Evolutionary conservation across 352 stramenopile species (phyloP), one percentile per base, ranked within the genome.

Genomic region (Pythium coloratum): DNA sequence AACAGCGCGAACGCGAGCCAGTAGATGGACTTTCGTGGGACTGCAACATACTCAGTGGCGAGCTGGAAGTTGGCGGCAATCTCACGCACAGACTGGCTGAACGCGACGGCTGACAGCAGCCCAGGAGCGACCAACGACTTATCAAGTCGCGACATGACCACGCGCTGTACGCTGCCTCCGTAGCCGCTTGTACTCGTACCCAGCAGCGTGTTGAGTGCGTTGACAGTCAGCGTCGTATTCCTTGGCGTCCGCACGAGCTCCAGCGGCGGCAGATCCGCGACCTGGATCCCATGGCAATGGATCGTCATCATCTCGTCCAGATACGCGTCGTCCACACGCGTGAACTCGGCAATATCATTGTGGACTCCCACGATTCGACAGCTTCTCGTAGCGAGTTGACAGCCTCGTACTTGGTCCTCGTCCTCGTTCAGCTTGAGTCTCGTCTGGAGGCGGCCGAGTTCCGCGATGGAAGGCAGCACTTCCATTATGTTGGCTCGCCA

Each of bases 1-100:
- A 62, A 62, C 5, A 53, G 20, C 18, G 38, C 33, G 13, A 38
- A 62, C 24, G 55, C 55, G 20, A 62, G 34, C 55, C 55, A 62
- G 36, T 62, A 28, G 9, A 42, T 3, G 0, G 24, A 28, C 18
- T 8, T 18, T 14, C 36, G 36, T 16, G 26, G 26, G 3, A 53
- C 8, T 9, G 8, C 3, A 34, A 24, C 5, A 2, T 50, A 18
- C 9, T 28, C 6, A 6, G 20, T 30, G 16, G 55, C 6, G 1
- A n/a, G 4, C 12, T 62, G 36, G n/a, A 62, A 62, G 24, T 34
- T 32, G 36, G 24, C 49, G 6, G 9, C 33, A 14, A 62, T 42
- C 24, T 62, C 55, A 20, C 20, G 55, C 13, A 62, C n/a, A 2
- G 55, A 62, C 33, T 42, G 36, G 36, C 36, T 42, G 10, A 42